Evolutionary conservation across 495 filamentous ascomycete genomes (phyloP), one percentile per base, ranked within the genome.

Genomic region (Penicillium samsonianum): DNA sequence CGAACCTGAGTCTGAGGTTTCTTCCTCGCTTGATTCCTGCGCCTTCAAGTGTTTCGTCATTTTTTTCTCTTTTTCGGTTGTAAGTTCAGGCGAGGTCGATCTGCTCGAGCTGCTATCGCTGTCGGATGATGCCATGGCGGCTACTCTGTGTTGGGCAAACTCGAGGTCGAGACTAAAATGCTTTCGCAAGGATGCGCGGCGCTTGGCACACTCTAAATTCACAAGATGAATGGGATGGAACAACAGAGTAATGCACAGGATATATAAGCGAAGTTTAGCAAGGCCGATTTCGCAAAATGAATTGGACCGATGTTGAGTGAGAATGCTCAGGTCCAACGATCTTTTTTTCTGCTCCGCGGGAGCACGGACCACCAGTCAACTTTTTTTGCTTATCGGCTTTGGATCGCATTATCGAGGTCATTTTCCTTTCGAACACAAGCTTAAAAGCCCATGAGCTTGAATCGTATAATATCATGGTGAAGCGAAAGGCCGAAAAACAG

Each of bases 291-390:
- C 7, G 41, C 41, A 45, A 25, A 35, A 37, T 12, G n/a, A 19
- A 42, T 30, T 42, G 38, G 37, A 31, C 35, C 45, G 47, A 53
- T 42, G 54, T 63, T 65, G 53, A 58, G 55, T 57, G 42, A 56
- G 47, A 40, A 57, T 55, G 57, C 54, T 63, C 48, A 46, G 59
- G 22, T 42, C 53, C 48, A 53, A 53, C 55, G 60, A 65, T 65
- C 71, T 75, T 76, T 73, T 75, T 74, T 70, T 69, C 54, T 74
- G 65, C 70, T 77, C 74, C 71, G 73, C 74, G 70, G 63, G 69
- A 64, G 75, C 75, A 78, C 75, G 66, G 75, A 70, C 75, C 75
- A 76, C 65, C 55, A 23, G 62, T 59, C 65, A 67, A 66, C 64
- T 66, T 72, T 69, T 66, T 69, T 67, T 65, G 61, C 67, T 69